A percentile compares a stretch with the other conserved stretches of the same genome.
Evolutionary conservation across 768 basidiomycete species (phyloP).

Genomic region (Boletus pseudo-olivaceus): DNA sequence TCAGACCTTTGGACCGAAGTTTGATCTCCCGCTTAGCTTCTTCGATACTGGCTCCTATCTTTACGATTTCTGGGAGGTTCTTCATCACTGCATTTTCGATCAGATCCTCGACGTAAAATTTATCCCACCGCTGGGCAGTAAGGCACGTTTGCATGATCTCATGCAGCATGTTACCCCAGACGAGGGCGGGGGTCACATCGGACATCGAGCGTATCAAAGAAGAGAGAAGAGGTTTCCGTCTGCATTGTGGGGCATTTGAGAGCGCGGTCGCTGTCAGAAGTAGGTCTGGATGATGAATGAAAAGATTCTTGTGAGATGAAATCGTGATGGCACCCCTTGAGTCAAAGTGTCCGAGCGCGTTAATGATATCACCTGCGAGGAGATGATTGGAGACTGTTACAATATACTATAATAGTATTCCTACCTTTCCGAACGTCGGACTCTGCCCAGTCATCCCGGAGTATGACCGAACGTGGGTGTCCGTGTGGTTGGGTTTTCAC

Average conservation of each 20-base stretch:
- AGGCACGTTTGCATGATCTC: constrained; percentile 86
- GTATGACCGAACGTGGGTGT: constrained; percentile 47
- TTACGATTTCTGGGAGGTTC: constrained; percentile 59
- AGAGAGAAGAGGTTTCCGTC: constrained; percentile 82
- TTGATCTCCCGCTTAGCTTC: constrained; percentile 65
- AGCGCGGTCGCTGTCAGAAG: constrained; percentile 89
- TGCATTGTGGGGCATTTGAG: constrained; percentile 77
- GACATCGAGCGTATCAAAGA: constrained; percentile 55
- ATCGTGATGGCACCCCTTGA: constrained; percentile 50
- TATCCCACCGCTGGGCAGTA: constrained; percentile 56
- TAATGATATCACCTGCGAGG: constrained; percentile 69
- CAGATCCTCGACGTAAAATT: constrained; percentile 54
- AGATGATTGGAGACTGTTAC: background rate
- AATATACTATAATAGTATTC: constrained; percentile 5
- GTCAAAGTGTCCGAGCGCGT: constrained; percentile 57
- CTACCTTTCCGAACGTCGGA: constrained; percentile 60
- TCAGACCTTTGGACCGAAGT: constrained; percentile 59
- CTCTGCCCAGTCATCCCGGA: constrained; percentile 77
- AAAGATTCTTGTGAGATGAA: constrained; percentile 58
- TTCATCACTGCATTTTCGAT: constrained; percentile 54
- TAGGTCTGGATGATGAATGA: constrained; percentile 90
- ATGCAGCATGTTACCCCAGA: constrained; percentile 94
- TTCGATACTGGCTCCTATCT: constrained; percentile 53
- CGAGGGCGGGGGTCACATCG: constrained; percentile 60
- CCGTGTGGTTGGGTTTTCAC: constrained; percentile 42